Conservation (phyloP, 106 monocot genomes). For the Dendrobium nobile region DNA sequence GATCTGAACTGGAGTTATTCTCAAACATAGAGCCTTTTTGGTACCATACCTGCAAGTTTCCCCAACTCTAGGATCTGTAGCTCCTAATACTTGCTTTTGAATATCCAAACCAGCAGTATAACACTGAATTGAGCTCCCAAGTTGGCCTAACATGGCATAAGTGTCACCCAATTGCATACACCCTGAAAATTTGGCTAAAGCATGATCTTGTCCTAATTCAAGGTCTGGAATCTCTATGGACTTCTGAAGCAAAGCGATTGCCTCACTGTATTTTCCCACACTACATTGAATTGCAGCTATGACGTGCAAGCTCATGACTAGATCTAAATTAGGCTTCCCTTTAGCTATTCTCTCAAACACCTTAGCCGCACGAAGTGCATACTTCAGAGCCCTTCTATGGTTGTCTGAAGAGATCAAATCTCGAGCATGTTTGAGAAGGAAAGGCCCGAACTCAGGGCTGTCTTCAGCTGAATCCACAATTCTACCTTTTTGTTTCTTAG, state of each 20-base stretch:
- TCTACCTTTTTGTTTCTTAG: constrained; percentile 51
- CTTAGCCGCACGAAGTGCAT: constrained; percentile 41
- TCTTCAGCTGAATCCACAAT: constrained; percentile 43
- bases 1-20: too few species aligned
- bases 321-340: constrained; percentile 33
- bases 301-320: constrained; percentile 44
- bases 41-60: constrained; percentile 47
- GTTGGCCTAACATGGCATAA: constrained; percentile 54
- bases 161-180: constrained; percentile 65
- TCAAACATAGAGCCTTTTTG: neutral
- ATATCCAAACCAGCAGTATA: constrained; percentile 42
- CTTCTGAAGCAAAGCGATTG: constrained; percentile 34
- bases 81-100: constrained; percentile 57
- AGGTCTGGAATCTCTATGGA: constrained; percentile 29
- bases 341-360: constrained; percentile 35
- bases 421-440: constrained; percentile 79
- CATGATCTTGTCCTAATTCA: constrained; percentile 33
- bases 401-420: constrained; percentile 64
- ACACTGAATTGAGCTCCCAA: constrained; percentile 46
- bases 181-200: constrained; percentile 50
- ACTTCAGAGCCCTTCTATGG: constrained; percentile 31
- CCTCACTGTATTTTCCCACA: constrained; percentile 27
- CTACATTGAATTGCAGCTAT: constrained; percentile 42
- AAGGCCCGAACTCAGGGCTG: constrained; percentile 70
- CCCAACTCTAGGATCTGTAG: constrained; percentile 57